A percentile compares a stretch with the other conserved stretches of the same genome.
Evolutionary conservation across 106 monocot genomes (phyloP).

Genomic region (Acorus gramineus): DNA sequence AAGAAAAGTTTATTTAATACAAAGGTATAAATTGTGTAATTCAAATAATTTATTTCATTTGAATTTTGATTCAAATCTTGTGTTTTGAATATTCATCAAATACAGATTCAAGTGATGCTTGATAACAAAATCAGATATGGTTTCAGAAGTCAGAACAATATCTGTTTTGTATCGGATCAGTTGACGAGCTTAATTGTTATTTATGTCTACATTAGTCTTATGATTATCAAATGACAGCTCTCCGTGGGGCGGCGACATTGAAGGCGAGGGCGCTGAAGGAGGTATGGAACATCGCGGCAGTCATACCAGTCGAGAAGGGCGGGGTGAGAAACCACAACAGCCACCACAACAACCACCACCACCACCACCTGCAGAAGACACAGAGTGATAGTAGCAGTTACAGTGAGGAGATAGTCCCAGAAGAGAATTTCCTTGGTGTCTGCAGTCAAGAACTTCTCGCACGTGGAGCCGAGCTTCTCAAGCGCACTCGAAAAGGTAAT

Average conservation of each 20-base stretch:
- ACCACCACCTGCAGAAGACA: conserved; percentile 1
- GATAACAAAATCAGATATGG: too few relatives aligned
- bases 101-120: too few relatives aligned
- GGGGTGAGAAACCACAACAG: conserved; percentile 4
- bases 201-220: too few relatives aligned
- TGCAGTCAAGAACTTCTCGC: conserved; percentile 74
- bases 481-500: conserved; percentile 83
- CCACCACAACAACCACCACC: conserved; percentile 5
- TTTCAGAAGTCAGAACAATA: too few relatives aligned
- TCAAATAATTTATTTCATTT: too few relatives aligned
- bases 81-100: too few relatives aligned
- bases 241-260: conserved; percentile 78
- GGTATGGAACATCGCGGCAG: conserved; percentile 92
- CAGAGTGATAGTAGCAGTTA: not conserved
- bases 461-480: conserved; percentile 76
- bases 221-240: conserved; percentile 20
- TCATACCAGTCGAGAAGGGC: conserved; percentile 87
- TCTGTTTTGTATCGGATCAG: too few relatives aligned
- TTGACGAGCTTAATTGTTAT: too few relatives aligned
- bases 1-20: too few relatives aligned
- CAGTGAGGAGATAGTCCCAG: conserved; percentile 32
- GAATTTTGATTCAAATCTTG: too few relatives aligned
- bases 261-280: conserved; percentile 92
- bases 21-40: too few relatives aligned
- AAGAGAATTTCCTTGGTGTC: conserved; percentile 59